phyloP scores from a whole-genome alignment of 176 grass and related monocot species.

The Alopecurus myosuroides region DNA sequence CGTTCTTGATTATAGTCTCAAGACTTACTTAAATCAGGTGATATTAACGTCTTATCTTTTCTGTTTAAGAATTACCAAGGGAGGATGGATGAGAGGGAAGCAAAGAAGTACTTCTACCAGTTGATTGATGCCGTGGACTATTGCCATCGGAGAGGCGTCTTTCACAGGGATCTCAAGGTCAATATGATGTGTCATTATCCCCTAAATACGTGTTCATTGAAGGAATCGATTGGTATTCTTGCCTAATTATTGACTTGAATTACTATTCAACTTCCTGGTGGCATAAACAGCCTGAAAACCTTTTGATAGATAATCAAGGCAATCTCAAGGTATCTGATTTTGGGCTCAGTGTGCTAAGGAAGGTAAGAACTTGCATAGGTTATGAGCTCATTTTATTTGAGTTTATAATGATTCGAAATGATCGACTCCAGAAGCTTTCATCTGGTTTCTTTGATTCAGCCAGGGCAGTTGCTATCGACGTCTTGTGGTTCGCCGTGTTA shows the following conservation, averaged over 20 bases:
- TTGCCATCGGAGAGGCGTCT: conserved; percentile 60
- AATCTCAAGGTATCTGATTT: conserved; percentile 80
- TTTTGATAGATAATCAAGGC: conserved; percentile 60
- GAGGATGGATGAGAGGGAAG: conserved; percentile 51
- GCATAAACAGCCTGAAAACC: conserved; percentile 62
- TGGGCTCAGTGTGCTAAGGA: conserved; percentile 51
- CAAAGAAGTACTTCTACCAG: conserved; percentile 82
- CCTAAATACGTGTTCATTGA: neutral
- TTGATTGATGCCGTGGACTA: conserved; percentile 78
- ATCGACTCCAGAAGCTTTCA: neutral
- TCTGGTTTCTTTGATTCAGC: conserved; percentile 27
- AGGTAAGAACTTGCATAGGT: conserved; percentile 25
- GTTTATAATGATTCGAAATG: neutral
- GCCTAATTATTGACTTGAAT: neutral
- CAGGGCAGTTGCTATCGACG: conserved; percentile 54
- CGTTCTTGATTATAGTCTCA: neutral
- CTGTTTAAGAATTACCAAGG: conserved; percentile 42
- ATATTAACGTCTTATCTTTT: neutral
- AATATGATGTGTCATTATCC: neutral
- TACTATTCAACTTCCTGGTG: conserved; percentile 10
- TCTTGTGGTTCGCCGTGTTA: conserved; percentile 78
- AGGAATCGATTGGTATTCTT: neutral
- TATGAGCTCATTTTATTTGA: neutral
- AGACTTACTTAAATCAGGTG: neutral
- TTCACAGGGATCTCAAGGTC: conserved; percentile 81